Conservation (phyloP, 1,139 yeast species). For the Pichia kudriavzevii region DNA sequence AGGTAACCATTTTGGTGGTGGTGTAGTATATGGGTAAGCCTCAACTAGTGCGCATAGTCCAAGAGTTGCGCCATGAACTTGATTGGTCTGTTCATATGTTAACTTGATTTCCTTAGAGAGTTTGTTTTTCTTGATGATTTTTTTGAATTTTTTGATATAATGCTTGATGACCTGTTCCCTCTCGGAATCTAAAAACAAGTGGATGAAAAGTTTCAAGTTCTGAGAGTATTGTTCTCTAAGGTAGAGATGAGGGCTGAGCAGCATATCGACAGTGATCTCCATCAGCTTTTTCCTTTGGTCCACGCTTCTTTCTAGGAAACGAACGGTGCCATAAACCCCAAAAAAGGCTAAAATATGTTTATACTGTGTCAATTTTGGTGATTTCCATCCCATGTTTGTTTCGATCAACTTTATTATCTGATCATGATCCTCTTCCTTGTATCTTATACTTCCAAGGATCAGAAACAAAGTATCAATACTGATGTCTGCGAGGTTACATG, state of each 20-base stretch:
- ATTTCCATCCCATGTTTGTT: conserved; percentile 32
- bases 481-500: conserved; percentile 65
- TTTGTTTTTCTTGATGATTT: conserved; percentile 30
- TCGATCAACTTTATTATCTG: conserved; percentile 47
- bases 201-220: conserved; percentile 74
- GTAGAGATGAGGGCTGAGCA: conserved; percentile 62
- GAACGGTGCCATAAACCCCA: conserved; percentile 69
- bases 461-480: conserved; percentile 19
- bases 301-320: conserved; percentile 48
- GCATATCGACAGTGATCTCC: conserved; percentile 42
- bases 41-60: conserved; percentile 85
- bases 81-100: conserved; percentile 31
- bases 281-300: conserved; percentile 47
- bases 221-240: conserved; percentile 72
- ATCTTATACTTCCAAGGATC: conserved; percentile 23
- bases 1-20: conserved; percentile 92
- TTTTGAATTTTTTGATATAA: conserved; percentile 35
- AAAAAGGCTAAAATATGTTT: conserved; percentile 61
- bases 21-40: conserved; percentile 87
- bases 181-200: conserved; percentile 61
- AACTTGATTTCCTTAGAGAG: conserved; percentile 24
- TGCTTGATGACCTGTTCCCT: conserved; percentile 33
- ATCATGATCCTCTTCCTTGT: conserved; percentile 21
- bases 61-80: conserved; percentile 78
- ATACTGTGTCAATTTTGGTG: conserved; percentile 59